These are phyloP conservation scores for Beauveria sp. DNA, from an alignment of 2,329 filamentous ascomycete genomes.

Conservation along the genomic window DNA sequence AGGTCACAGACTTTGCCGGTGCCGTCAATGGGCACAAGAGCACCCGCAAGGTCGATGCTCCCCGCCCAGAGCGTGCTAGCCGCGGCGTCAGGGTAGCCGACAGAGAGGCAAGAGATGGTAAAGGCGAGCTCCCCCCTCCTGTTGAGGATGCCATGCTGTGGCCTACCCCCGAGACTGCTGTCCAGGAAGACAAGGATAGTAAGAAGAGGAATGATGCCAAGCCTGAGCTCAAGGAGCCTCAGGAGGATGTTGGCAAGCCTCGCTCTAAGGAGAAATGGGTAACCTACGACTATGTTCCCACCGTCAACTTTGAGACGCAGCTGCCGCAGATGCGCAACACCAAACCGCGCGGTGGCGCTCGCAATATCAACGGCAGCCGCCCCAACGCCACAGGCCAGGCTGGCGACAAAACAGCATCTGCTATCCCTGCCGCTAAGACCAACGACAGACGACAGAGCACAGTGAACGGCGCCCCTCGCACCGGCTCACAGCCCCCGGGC, in stretches of 20 bases:
- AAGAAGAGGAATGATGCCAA: slow-evolving; percentile 53
- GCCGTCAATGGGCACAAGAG: slow-evolving; percentile 31
- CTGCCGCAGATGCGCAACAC: slow-evolving; percentile 48
- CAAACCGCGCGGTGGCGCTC: slow-evolving; percentile 43
- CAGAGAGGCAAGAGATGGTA: slow-evolving; percentile 30
- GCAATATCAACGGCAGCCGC: slow-evolving; percentile 33
- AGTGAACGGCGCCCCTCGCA: slow-evolving; percentile 25
- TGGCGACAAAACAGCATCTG: slow-evolving; percentile 30
- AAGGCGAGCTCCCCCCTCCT: slow-evolving; percentile 44
- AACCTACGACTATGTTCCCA: slow-evolving; percentile 72
- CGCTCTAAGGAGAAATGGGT: slow-evolving; percentile 81
- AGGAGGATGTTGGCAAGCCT: slow-evolving; percentile 38
- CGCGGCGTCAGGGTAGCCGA: slow-evolving; percentile 40
- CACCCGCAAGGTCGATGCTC: slow-evolving; percentile 34
- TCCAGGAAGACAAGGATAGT: slow-evolving; percentile 67
- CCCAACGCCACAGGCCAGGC: slow-evolving; percentile 27
- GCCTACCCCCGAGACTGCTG: slow-evolving; percentile 80
- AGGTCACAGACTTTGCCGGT: slow-evolving; percentile 17
- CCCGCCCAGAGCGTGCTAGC: slow-evolving; percentile 27
- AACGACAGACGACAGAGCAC: slow-evolving; percentile 30
- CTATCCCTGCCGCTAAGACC: slow-evolving; percentile 25
- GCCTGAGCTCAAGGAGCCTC: slow-evolving; percentile 46
- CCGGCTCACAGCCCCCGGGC: slow-evolving; percentile 28
- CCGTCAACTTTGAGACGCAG: slow-evolving; percentile 80
- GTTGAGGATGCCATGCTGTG: slow-evolving; percentile 73